Conservation (phyloP, 805 yeast genomes). For the Ogataea angusta region DNA sequence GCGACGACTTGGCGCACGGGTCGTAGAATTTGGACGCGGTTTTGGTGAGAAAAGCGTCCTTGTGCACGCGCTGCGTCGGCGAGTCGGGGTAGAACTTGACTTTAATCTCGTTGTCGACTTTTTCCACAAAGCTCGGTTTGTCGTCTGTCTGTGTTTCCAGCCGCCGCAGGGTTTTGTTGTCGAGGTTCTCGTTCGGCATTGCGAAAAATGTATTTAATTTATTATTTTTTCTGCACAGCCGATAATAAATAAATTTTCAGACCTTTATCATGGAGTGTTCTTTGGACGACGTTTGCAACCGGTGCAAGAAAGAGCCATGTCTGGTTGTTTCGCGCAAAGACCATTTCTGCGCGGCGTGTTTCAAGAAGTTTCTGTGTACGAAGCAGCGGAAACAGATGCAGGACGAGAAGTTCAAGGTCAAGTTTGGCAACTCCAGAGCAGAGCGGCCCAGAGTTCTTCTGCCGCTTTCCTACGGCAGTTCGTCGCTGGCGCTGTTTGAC, state of each 20-base stretch:
- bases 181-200: slow-evolving; percentile 11
- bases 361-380: slow-evolving; percentile 65
- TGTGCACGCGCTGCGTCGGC: slow-evolving; percentile 71
- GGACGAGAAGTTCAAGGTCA: slow-evolving; percentile 68
- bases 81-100: slow-evolving; percentile 81
- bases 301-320: slow-evolving; percentile 47
- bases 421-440: slow-evolving; percentile 42
- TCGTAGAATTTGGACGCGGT: slow-evolving; percentile 84
- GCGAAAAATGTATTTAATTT: not conserved
- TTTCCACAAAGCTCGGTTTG: slow-evolving; percentile 46
- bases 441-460: slow-evolving; percentile 47
- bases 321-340: slow-evolving; percentile 58
- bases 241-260: slow-evolving; percentile 2
- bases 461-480: slow-evolving; percentile 62
- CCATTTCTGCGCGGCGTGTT: slow-evolving; percentile 64
- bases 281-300: slow-evolving; percentile 35
- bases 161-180: slow-evolving; percentile 28
- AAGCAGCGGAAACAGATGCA: slow-evolving; percentile 80
- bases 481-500: slow-evolving; percentile 68
- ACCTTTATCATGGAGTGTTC: slow-evolving; percentile 4
- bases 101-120: slow-evolving; percentile 43
- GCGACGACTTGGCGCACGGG: slow-evolving; percentile 88
- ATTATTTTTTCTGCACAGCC: slow-evolving; percentile 5
- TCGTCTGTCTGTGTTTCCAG: slow-evolving; percentile 23
- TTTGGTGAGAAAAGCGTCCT: slow-evolving; percentile 65